phyloP scores from a whole-genome alignment of 768 basidiomycete species.

The Pulveroboletus sp. region DNA sequence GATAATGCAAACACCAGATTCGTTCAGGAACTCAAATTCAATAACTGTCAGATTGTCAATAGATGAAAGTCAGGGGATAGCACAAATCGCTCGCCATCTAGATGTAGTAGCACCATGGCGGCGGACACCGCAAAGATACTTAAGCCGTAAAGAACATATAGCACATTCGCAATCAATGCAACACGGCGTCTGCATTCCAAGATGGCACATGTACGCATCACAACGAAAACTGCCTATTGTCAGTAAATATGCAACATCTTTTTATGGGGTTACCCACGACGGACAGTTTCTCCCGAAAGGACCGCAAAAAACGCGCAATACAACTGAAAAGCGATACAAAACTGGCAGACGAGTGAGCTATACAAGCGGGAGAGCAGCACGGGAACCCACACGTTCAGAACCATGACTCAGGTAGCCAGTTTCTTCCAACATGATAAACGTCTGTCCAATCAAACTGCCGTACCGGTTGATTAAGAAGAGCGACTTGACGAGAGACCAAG shows the following conservation, averaged over 20 bases:
- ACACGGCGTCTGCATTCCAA: slow-evolving; percentile 9
- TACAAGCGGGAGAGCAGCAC: too few relatives aligned
- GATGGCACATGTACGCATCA: slow-evolving; percentile 25
- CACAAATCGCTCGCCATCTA: background rate
- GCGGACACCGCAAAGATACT: background rate
- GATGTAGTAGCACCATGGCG: background rate
- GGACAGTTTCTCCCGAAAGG: slow-evolving; percentile 9
- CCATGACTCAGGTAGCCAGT: slow-evolving; percentile 14
- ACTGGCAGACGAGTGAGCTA: background rate
- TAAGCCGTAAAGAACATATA: slow-evolving; percentile 13
- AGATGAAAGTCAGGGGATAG: background rate
- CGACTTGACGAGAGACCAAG: slow-evolving; percentile 11
- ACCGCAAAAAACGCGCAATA: background rate
- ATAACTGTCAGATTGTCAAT: background rate
- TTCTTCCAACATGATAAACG: slow-evolving; percentile 21
- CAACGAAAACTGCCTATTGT: slow-evolving; percentile 22
- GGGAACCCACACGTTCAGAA: slow-evolving; percentile 7
- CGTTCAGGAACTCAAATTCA: slow-evolving; percentile 7
- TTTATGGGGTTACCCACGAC: slow-evolving; percentile 4
- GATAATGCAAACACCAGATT: slow-evolving; percentile 11
- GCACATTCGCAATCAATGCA: background rate
- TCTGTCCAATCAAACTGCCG: slow-evolving; percentile 17
- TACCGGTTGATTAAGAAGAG: slow-evolving; percentile 16
- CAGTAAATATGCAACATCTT: background rate
- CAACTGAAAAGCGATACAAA: slow-evolving; percentile 3